Evolutionary conservation across 805 yeast genomes (phyloP), one percentile per base, ranked within the genome.

Genomic region (Kodamaea laetipori): DNA sequence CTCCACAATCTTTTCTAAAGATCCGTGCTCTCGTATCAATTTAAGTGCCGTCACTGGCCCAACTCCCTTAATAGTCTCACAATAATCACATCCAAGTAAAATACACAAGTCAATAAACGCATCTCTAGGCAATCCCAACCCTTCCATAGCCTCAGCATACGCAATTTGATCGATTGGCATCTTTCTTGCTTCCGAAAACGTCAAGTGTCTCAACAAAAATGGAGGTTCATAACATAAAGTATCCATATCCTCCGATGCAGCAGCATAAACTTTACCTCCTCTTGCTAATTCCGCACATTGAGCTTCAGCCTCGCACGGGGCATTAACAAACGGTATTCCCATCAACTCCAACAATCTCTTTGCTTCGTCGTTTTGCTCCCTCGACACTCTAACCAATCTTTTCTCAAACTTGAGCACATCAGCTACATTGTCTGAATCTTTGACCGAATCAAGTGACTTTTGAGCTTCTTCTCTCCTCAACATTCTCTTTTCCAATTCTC

Each of bases 241-340:
- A 66, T 94, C 99, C 99, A 94, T 94, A 79, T 94, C 99, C 63
- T 94, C 99, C 4, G 96, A 86, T 1, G 97, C 99, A 2, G 98
- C 96, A 6, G 96, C 99, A 60, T 83, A 94, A 0, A 92, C 98
- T 58, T 89, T 90, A 1, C 96, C 97, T 9, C 81, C 78, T 45
- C 81, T 78, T 3, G 97, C 97, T 37, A 94, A 67, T 50, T 82
- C 94, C 0, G 99, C 98, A 71, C 99, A 94, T 57, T 94, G 98
- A 0, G 99, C 96, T 63, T 94, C 99, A 1, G 99, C 99, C 65
- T 94, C 99, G 61, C 97, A 84, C 1, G 99, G 99, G 0, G 99
- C 98, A 43, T 81, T 82, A 4, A 94, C 85, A 54, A 72, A 87
- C 1, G 99, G 99, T 39, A 94, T 86, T 0, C 99, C 99, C 99